Percentiles rank a stretch among this genome's conserved stretches.
Evolutionary conservation across 1,139 yeast species (phyloP).

Genomic region (Sugiyamaella castrensis): DNA sequence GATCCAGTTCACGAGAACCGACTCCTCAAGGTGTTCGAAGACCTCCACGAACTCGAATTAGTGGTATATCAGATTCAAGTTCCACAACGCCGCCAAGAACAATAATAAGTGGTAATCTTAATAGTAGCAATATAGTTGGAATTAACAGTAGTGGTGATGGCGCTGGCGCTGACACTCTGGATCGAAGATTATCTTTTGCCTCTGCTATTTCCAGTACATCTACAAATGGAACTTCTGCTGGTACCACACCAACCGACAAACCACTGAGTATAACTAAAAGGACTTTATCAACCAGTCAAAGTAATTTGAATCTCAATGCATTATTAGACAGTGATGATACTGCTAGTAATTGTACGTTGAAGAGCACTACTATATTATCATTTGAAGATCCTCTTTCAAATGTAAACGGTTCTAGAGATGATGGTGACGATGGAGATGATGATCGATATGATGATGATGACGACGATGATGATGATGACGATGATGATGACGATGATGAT

Average conservation of each 20-base stretch:
- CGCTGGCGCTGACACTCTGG: not conserved
- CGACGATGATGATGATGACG: constrained; percentile 7
- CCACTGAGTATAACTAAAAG: not conserved
- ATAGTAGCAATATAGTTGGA: not conserved
- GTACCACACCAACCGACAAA: constrained; percentile 4
- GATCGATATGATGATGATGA: too few species aligned
- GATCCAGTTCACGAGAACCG: constrained; percentile 23
- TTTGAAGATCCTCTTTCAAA: constrained; percentile 8
- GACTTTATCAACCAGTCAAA: constrained; percentile 19
- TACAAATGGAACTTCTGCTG: constrained; percentile 4
- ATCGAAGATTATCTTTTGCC: constrained; percentile 3
- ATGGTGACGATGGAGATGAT: too few species aligned
- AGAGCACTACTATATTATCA: not conserved
- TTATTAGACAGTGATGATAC: constrained; percentile 21
- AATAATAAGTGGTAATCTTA: not conserved
- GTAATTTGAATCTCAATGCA: constrained; percentile 27
- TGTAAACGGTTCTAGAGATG: constrained; percentile 4
- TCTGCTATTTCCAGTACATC: constrained; percentile 5
- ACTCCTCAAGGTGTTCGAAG: constrained; percentile 11
- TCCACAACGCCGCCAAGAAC: constrained; percentile 1
- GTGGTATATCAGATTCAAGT: constrained; percentile 3
- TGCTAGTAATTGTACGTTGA: not conserved
- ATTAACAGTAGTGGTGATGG: not conserved
- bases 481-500: constrained; percentile 15
- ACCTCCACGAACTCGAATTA: not conserved